Conservation (phyloP, 2,329 filamentous ascomycete species). For the Blumeria graminis region DNA sequence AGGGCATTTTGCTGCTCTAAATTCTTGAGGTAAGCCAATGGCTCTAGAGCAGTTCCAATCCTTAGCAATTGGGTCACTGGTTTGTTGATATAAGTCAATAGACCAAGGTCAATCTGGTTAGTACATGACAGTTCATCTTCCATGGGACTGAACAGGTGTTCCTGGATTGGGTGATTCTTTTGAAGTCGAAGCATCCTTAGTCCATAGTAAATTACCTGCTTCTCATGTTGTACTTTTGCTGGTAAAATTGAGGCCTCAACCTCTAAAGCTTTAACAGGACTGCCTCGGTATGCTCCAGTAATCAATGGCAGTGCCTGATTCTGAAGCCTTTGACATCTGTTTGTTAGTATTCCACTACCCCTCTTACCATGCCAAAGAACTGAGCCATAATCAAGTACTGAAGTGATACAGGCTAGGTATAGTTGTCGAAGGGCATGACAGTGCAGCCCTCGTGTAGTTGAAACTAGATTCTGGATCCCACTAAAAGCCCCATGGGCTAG, state of each 20-base stretch:
- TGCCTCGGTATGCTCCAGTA: neutral
- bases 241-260: neutral
- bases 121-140: too few relatives aligned
- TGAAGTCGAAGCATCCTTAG: neutral
- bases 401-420: neutral
- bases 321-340: neutral
- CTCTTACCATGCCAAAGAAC: neutral
- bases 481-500: neutral
- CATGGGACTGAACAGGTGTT: too few relatives aligned
- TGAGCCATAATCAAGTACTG: neutral
- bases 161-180: neutral
- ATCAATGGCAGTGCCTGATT: neutral
- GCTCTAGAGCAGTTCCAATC: too few relatives aligned
- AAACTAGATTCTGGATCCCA: neutral
- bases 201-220: neutral
- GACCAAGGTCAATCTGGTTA: too few relatives aligned
- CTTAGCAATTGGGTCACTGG: too few relatives aligned
- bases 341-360: neutral
- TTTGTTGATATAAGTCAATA: too few relatives aligned
- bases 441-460: neutral
- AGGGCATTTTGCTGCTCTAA: too few relatives aligned
- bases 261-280: neutral
- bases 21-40: too few relatives aligned
- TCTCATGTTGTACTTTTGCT: neutral
- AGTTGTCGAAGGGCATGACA: neutral